Base-by-base conservation (phyloP, 2,329 filamentous ascomycete genomes). In the Penicillium palitans region DNA sequence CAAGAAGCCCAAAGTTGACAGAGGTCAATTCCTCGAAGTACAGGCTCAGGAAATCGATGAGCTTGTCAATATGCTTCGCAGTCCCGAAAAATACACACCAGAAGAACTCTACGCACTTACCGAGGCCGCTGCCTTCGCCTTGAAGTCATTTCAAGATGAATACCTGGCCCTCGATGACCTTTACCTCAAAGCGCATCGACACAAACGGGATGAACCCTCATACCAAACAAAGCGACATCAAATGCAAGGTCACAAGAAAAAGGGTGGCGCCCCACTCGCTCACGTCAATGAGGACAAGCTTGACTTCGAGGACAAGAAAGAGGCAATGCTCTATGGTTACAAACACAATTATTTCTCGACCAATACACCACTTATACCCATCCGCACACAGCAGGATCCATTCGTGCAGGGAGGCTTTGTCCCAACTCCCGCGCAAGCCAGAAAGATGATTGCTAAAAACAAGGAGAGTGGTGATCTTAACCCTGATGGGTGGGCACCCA, bases 321-420 rank as follows among this genome's bases (percentile, higher is more conserved):
- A 87, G 72, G 80, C 84, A 1, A 80, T 81, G 57, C 72, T 87
- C 0, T 87, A 87, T 66, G 82, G 83, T 55, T 87, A 86, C 68
- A 79, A 77, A 35, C 83, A 83, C 67, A 83, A 84, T 60, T 71
- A 81, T 0, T 82, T 82, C 64, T 71, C 73, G 37, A 63, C 68
- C 37, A 75, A 76, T 53, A 70, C 74, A 39, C 80, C 80, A n/a
- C 75, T 73, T 53, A 7, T 48, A 1, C 50, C 60, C 12, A 59
- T 46, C n/a, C 63, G 66, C 47, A 42, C 46, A 9, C 58, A 52
- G 6, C 84, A 86, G 62, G 81, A 87, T 65, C 83, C 85, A 0
- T 84, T 84, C 58, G 70, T 76, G 1, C 84, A 87, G 63, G 78
- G 77, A 46, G 77, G 78, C 10, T 79, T 80, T 63, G 74, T 74